Evolutionary conservation across 2,329 filamentous ascomycete genomes (phyloP).

Genomic region (Arthrobotrys pseudoclavata): DNA sequence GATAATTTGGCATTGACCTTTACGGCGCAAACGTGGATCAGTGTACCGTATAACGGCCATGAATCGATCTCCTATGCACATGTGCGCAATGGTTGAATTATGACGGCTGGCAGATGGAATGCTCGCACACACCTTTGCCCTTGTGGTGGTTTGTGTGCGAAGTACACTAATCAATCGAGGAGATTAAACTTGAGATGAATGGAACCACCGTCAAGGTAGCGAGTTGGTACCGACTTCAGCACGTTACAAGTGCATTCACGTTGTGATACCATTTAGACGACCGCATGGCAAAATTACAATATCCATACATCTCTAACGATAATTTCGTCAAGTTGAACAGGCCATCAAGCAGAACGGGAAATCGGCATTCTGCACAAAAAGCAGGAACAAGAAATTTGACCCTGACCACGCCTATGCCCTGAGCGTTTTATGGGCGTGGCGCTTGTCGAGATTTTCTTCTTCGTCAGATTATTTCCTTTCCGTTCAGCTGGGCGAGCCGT

Average conservation of each 20-base stretch:
- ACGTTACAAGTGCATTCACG: conserved; percentile 49
- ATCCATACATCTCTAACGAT: conserved; percentile 28
- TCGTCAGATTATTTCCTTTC: conserved; percentile 29
- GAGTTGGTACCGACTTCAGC: conserved; percentile 44
- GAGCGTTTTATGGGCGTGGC: conserved; percentile 43
- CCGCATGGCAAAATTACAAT: conserved; percentile 58
- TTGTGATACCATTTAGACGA: conserved; percentile 32
- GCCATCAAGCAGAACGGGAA: conserved; percentile 45
- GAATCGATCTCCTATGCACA: background rate
- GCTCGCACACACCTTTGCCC: background rate
- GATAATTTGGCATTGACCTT: conserved; percentile 35
- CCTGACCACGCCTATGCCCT: conserved; percentile 42
- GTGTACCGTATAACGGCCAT: background rate
- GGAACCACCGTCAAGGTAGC: conserved; percentile 24
- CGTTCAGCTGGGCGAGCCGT: conserved; percentile 35
- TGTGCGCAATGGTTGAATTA: background rate
- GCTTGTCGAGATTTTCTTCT: conserved; percentile 33
- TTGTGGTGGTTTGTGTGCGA: background rate
- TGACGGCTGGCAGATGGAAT: conserved; percentile 5
- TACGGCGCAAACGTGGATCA: conserved; percentile 34
- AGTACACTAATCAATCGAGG: background rate
- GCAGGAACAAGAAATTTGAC: conserved; percentile 47
- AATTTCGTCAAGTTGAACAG: conserved; percentile 43
- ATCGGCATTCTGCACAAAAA: conserved; percentile 45
- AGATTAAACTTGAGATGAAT: conserved; percentile 24